These are phyloP conservation scores for Petasospora fabianii DNA, from an alignment of 1,139 yeast species.

Conservation along the genomic window DNA sequence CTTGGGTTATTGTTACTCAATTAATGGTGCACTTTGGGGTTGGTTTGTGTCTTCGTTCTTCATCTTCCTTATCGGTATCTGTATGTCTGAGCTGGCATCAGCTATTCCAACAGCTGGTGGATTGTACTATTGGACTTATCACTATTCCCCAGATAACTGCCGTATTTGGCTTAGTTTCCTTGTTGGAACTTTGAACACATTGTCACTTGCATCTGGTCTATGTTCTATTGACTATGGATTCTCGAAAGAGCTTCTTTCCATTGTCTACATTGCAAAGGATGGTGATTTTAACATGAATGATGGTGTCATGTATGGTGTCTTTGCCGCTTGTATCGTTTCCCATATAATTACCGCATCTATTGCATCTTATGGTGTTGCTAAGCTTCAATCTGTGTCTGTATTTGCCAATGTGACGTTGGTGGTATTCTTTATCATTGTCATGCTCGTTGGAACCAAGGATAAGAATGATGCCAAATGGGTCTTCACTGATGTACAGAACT, in stretches of 20 bases:
- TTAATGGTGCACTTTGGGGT: conserved; percentile 65
- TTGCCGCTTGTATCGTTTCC: conserved; percentile 45
- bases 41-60: conserved; percentile 61
- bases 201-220: conserved; percentile 54
- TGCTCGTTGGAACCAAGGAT: conserved; percentile 50
- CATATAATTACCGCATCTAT: conserved; percentile 46
- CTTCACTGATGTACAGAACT: conserved; percentile 53
- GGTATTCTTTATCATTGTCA: conserved; percentile 58
- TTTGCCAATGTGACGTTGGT: conserved; percentile 52
- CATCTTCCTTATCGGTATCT: conserved; percentile 52
- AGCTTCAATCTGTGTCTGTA: conserved; percentile 58
- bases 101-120: conserved; percentile 75
- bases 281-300: conserved; percentile 43
- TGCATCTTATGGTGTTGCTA: conserved; percentile 51
- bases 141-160: conserved; percentile 46
- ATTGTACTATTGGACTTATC: conserved; percentile 56
- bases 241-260: conserved; percentile 50
- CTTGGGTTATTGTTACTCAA: conserved; percentile 46
- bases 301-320: conserved; percentile 51
- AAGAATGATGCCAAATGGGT: conserved; percentile 41
- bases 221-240: conserved; percentile 59
- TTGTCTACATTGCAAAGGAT: conserved; percentile 41
- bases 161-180: conserved; percentile 47
- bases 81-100: conserved; percentile 64
- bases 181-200: conserved; percentile 56